Conservation (phyloP, 164 flowering plant species). For the Annona squamosa region DNA sequence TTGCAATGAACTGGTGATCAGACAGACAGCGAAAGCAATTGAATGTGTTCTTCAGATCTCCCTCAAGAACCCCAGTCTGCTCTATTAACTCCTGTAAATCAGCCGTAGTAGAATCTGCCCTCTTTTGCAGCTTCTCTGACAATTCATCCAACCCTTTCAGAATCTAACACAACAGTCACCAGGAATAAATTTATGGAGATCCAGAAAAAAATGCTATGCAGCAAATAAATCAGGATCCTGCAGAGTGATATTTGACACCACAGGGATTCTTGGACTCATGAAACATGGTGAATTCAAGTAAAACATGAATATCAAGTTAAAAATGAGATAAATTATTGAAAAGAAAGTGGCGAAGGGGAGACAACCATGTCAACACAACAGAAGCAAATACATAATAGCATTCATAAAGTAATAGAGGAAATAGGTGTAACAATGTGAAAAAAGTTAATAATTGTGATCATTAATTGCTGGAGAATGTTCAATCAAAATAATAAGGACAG, state of each 20-base stretch:
- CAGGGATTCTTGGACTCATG: not conserved
- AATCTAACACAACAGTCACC: constrained; percentile 11
- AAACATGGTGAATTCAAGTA: not conserved
- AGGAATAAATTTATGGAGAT: not conserved
- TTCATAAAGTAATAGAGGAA: too few relatives aligned
- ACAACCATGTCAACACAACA: too few relatives aligned
- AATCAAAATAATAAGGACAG: too few relatives aligned
- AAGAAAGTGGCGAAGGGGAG: too few relatives aligned
- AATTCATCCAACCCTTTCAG: constrained; percentile 24
- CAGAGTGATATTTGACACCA: not conserved
- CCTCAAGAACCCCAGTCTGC: constrained; percentile 19
- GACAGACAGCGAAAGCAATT: constrained; percentile 20
- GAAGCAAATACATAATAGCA: too few relatives aligned
- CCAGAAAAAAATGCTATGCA: not conserved
- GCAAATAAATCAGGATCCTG: not conserved
- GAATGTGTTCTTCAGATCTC: constrained; percentile 23
- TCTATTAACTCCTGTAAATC: constrained; percentile 17
- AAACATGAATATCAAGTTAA: not conserved
- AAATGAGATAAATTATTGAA: not conserved
- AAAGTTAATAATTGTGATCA: too few relatives aligned
- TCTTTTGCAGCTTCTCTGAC: constrained; percentile 17
- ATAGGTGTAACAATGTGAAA: too few relatives aligned
- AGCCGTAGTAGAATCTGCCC: constrained; percentile 15
- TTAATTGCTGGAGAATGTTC: too few relatives aligned
- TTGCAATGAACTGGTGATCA: constrained; percentile 7